Evolutionary conservation across 2,329 filamentous ascomycete genomes (phyloP).

Genomic region (Aspergillus amoenus): DNA sequence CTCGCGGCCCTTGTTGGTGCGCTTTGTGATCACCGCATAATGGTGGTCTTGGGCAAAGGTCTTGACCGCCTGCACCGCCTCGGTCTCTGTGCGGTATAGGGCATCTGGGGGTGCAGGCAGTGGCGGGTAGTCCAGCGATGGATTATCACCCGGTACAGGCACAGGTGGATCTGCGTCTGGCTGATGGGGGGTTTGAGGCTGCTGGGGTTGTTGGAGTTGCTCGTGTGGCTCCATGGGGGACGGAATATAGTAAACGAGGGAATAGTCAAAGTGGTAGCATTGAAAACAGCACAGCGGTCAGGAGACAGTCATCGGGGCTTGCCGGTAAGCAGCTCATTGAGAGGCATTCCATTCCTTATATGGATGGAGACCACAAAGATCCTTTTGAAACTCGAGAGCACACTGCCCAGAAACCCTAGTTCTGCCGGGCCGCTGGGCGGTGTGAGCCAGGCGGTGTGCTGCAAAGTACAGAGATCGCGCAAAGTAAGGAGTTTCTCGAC

Average conservation of each 20-base stretch:
- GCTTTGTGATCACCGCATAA: slow-evolving; percentile 13
- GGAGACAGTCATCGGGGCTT: not conserved
- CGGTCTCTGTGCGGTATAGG: slow-evolving; percentile 7
- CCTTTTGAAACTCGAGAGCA: not conserved
- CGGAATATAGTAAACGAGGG: not conserved
- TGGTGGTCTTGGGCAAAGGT: slow-evolving; percentile 7
- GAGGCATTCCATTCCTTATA: not conserved
- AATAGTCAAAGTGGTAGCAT: not conserved
- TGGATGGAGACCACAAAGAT: not conserved
- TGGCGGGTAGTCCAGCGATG: not conserved
- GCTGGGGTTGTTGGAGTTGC: not conserved
- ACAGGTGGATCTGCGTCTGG: not conserved
- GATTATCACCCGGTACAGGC: not conserved
- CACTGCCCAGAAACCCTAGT: not conserved
- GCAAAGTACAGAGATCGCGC: not conserved
- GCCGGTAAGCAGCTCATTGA: not conserved
- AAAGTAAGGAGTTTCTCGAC: not conserved
- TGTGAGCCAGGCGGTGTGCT: not conserved
- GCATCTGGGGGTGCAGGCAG: slow-evolving; percentile 9
- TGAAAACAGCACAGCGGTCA: not conserved
- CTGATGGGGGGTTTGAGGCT: not conserved
- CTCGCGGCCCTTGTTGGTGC: slow-evolving; percentile 14
- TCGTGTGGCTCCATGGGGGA: not conserved
- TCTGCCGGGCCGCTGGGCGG: not conserved
- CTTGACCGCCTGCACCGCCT: slow-evolving; percentile 11